These are phyloP conservation scores for Zychaea mexicana DNA, from an alignment of 371 early-diverging fungal genomes.

Conservation along the genomic window DNA sequence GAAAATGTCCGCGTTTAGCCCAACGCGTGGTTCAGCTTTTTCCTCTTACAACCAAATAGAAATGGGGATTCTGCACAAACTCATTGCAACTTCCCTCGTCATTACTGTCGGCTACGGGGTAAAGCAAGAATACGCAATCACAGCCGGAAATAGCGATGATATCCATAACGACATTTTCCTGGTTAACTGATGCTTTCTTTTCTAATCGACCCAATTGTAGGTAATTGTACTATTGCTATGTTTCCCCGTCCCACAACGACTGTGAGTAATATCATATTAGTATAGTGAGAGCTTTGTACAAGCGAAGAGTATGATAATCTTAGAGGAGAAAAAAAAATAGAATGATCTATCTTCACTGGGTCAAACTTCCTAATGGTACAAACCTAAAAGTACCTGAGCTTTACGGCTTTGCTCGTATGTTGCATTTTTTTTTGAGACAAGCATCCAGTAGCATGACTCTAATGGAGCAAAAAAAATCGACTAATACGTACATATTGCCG, in stretches of 20 bases:
- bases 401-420: conserved; percentile 51
- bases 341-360: conserved; percentile 43
- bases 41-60: neutral
- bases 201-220: conserved; percentile 9
- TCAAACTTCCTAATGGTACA: conserved; percentile 27
- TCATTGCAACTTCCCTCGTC: neutral
- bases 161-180: neutral
- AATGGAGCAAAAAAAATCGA: neutral
- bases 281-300: too few relatives aligned
- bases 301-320: too few relatives aligned
- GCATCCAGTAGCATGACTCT: too few relatives aligned
- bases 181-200: conserved; percentile 1
- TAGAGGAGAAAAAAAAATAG: conserved; percentile 11
- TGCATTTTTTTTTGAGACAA: neutral
- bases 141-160: too few relatives aligned
- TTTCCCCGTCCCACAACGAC: conserved; percentile 39
- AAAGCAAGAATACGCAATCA: neutral
- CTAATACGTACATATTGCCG: neutral
- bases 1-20: too few relatives aligned
- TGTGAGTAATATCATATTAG: conserved; percentile 18
- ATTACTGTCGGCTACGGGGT: conserved; percentile 14
- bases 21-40: too few relatives aligned
- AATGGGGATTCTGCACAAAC: conserved; percentile 15
- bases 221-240: conserved; percentile 28
- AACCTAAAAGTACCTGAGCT: conserved; percentile 34